Evolutionary conservation across 2,329 filamentous ascomycete genomes (phyloP).

Genomic region (Beauveria scarabaeidicola): DNA sequence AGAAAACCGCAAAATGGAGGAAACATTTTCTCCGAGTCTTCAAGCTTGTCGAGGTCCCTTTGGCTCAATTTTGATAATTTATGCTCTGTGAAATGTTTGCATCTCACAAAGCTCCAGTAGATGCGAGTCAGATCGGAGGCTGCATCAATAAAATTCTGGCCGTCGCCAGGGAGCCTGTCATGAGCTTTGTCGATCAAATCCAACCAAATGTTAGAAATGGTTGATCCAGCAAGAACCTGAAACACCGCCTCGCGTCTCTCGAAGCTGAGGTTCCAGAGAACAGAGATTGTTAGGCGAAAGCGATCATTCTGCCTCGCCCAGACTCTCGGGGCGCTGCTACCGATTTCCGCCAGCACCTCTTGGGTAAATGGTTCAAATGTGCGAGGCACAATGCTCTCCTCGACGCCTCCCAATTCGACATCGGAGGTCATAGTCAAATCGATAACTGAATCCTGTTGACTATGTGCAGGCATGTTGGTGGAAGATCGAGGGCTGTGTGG

Average conservation of each 20-base stretch:
- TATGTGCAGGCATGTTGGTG: background rate
- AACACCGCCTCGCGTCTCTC: constrained; percentile 19
- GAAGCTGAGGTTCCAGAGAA: constrained; percentile 19
- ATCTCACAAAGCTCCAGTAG: constrained; percentile 23
- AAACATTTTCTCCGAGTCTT: constrained; percentile 14
- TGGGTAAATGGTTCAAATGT: background rate
- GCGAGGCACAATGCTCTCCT: background rate
- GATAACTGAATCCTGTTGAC: constrained; percentile 13
- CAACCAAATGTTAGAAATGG: background rate
- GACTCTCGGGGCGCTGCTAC: constrained; percentile 2
- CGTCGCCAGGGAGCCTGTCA: background rate
- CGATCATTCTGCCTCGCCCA: constrained; percentile 18
- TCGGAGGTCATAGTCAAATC: constrained; percentile 12
- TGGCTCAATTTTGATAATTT: constrained; percentile 15
- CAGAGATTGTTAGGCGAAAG: constrained; percentile 21
- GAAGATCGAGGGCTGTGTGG: background rate
- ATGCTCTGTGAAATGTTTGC: constrained; percentile 17
- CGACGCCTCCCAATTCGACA: background rate
- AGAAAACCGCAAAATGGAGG: constrained; percentile 22
- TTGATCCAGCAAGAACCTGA: constrained; percentile 10
- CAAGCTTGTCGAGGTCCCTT: constrained; percentile 14
- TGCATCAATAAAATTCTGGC: background rate
- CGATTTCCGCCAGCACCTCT: constrained; percentile 6
- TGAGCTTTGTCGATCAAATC: background rate
- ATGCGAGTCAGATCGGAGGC: constrained; percentile 24